Percentiles rank a stretch among this genome's conserved stretches.
Evolutionary conservation across 1,284 basidiomycete genomes (phyloP).

Genomic region (Waitea zeae): DNA sequence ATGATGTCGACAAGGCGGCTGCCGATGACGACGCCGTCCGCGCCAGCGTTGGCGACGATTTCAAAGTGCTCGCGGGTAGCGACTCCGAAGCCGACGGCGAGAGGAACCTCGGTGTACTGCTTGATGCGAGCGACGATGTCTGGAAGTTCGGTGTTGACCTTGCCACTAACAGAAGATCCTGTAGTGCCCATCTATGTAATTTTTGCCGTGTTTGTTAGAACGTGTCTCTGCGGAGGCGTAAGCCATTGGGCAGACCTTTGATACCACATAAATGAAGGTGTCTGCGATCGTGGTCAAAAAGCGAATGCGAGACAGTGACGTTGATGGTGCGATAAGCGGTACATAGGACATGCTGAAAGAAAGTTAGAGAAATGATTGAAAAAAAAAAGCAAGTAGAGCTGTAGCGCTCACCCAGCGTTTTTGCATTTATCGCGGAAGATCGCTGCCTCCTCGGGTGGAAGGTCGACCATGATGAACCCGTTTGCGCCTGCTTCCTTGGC

Average conservation of each 20-base stretch:
- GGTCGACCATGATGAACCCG: slow-evolving; percentile 95
- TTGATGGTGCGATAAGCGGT: slow-evolving; percentile 91
- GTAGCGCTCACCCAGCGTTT: slow-evolving; percentile 45
- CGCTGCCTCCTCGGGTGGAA: slow-evolving; percentile 93
- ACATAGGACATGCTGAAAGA: slow-evolving; percentile 77
- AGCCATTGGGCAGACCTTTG: slow-evolving; percentile 51
- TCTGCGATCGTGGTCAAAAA: slow-evolving; percentile 90
- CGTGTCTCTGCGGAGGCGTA: no score
- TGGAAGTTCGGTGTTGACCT: slow-evolving; percentile 63
- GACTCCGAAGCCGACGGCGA: slow-evolving; percentile 95
- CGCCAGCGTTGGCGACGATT: slow-evolving; percentile 68
- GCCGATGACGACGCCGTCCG: slow-evolving; percentile 91
- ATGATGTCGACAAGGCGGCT: slow-evolving; percentile 75
- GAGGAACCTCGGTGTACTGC: slow-evolving; percentile 58
- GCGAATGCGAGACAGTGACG: slow-evolving; percentile 72
- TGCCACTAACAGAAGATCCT: slow-evolving; percentile 66
- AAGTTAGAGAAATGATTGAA: slow-evolving; percentile 1
- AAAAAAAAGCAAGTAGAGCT: neutral
- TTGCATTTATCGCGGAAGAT: slow-evolving; percentile 81
- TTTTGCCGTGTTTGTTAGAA: neutral
- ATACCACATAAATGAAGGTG: slow-evolving; percentile 95
- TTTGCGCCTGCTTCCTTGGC: slow-evolving; percentile 84
- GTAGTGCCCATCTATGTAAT: slow-evolving; percentile 84
- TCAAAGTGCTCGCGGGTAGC: slow-evolving; percentile 88
- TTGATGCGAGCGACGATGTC: slow-evolving; percentile 63